These are phyloP conservation scores for Pezizomycotina sp. DNA, from an alignment of 2,329 filamentous ascomycete species.

Conservation along the genomic window DNA sequence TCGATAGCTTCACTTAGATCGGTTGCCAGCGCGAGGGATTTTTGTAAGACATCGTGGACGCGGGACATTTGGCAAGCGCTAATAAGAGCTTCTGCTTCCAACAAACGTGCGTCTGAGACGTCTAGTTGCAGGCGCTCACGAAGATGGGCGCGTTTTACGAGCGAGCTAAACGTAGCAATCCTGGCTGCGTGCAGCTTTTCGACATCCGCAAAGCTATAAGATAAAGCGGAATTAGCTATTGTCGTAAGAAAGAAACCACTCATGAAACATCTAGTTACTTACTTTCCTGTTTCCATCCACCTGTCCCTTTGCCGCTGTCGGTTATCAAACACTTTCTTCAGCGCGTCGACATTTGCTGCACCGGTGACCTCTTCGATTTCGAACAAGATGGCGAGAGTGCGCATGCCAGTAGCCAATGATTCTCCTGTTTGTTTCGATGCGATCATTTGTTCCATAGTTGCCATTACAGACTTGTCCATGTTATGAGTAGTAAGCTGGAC, in stretches of 20 bases:
- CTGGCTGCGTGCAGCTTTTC: conserved; percentile 66
- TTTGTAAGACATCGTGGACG: conserved; percentile 65
- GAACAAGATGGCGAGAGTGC: conserved; percentile 53
- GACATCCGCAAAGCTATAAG: conserved; percentile 42
- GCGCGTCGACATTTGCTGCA: conserved; percentile 41
- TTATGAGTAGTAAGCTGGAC: too few species aligned
- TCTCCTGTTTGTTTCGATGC: conserved; percentile 13
- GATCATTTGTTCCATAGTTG: conserved; percentile 11
- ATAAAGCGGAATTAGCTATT: conserved; percentile 18
- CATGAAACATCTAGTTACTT: conserved; percentile 27
- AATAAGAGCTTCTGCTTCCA: conserved; percentile 50
- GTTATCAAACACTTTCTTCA: conserved; percentile 44
- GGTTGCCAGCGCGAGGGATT: conserved; percentile 72
- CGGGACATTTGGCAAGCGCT: conserved; percentile 31
- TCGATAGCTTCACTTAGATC: conserved; percentile 62
- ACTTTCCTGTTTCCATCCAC: conserved; percentile 77
- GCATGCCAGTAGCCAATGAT: conserved; percentile 22
- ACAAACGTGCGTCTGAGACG: conserved; percentile 38
- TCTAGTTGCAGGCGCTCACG: conserved; percentile 36
- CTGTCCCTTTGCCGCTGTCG: conserved; percentile 49
- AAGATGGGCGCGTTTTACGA: conserved; percentile 54
- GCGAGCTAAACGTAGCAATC: conserved; percentile 62
- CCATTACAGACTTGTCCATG: conserved; percentile 26
- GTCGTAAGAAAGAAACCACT: background rate
- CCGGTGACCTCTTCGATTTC: conserved; percentile 67